phyloP scores from a whole-genome alignment of 441 rosid species.

The Jatropha multifida region DNA sequence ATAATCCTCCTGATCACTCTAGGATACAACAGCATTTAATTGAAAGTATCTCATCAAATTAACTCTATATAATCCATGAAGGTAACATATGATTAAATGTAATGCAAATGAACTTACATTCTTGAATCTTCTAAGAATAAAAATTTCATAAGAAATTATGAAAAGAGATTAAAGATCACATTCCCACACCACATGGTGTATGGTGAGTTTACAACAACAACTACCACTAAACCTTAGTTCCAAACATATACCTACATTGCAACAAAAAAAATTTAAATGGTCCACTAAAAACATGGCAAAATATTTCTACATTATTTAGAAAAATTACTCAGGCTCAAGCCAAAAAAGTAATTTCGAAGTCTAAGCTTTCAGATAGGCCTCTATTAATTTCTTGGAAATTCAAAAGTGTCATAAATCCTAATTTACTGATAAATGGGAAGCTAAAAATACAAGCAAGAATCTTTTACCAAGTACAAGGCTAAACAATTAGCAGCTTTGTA shows the following conservation, averaged over 20 bases:
- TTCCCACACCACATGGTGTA: neutral
- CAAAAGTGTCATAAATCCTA: neutral
- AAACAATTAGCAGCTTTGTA: neutral
- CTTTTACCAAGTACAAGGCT: neutral
- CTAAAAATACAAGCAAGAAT: neutral
- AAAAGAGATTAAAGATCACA: neutral
- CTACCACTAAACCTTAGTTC: too few species aligned
- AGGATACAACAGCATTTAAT: neutral
- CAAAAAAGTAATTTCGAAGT: neutral
- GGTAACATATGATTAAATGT: neutral
- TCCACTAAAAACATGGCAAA: neutral
- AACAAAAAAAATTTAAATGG: neutral
- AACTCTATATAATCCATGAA: neutral
- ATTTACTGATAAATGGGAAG: neutral
- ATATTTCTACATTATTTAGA: neutral
- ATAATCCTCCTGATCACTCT: neutral
- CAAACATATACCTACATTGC: too few species aligned
- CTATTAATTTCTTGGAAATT: slow-evolving; percentile 3
- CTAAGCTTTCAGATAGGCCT: neutral
- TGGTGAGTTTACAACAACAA: neutral
- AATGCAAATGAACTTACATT: neutral
- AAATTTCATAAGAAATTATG: neutral
- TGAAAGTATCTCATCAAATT: neutral
- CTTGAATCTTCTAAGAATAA: neutral
- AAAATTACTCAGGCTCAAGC: neutral